Evolutionary conservation across 148 eudicot species (phyloP), one percentile per base, ranked within the genome.

Genomic region (Euryodendron excelsum): DNA sequence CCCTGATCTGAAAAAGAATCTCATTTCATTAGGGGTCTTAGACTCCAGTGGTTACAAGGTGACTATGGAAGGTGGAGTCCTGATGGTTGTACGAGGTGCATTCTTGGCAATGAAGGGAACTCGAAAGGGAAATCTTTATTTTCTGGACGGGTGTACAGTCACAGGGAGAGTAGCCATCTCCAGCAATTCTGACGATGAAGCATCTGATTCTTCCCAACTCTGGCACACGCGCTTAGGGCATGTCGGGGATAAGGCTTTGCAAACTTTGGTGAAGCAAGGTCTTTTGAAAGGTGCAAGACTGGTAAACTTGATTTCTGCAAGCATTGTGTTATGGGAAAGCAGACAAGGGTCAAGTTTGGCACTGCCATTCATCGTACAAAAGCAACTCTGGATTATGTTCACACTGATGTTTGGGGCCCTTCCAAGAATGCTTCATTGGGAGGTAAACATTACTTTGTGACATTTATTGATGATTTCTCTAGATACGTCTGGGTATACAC

Each of bases 11-110:
- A 78, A 55, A 37, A 69, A 55, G 36, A 68, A 69, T 55, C 67
- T 69, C 18, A 78, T 78, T 21, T 69, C 55, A 31, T 6, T 78
- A 37, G 75, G 55, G 27, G 34, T 27, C 7, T 71, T 69, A 25
- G 68, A 78, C 0, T 0, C n/a, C 1, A 53, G 50, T n/a, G 75
- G 59, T 28, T 69, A 15, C 48, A 17, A 17, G 6, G 3, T 30
- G 4, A 21, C 23, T 1, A 28, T 27, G n/a, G 63, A 1, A 37
- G 30, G 45, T 78, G 53, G n/a, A 69, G 41, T 36, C 7, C 1
- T 69, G 0, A 53, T 25, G 31, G 37, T 69, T 10, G 18, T 9
- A 17, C 14, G 1, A 25, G 20, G 78, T n/a, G 41, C 55, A n/a
- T 23, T 36, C 0, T 33, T 60, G 1, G 30, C 60, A 12, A n/a